Conservation (phyloP, 352 stramenopile species). For the Phytophthora vignae region DNA sequence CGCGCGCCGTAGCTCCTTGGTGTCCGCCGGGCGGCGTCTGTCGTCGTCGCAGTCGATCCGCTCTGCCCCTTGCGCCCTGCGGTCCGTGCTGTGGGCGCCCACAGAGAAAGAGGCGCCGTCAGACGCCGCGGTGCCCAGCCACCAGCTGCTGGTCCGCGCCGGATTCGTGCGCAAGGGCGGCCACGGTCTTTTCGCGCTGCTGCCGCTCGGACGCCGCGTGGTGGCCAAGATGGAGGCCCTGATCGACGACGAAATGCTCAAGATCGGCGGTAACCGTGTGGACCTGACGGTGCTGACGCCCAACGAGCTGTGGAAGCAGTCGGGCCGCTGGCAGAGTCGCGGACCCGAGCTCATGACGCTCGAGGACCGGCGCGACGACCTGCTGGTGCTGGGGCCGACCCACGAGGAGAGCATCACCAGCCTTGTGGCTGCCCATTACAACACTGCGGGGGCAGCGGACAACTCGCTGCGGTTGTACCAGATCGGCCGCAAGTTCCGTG, state of each 20-base stretch:
- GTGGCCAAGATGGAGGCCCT: constrained; percentile 81
- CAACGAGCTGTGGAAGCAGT: constrained; percentile 83
- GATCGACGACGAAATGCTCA: constrained; percentile 85
- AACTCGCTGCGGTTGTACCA: constrained; percentile 85
- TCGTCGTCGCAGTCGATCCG: constrained; percentile 26
- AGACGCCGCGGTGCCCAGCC: constrained; percentile 83
- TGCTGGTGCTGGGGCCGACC: constrained; percentile 78
- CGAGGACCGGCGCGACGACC: constrained; percentile 72
- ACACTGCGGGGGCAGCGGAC: constrained; percentile 34
- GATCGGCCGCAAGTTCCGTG: constrained; percentile 89
- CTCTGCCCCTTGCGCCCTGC: constrained; percentile 38
- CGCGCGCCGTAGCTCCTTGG: constrained; percentile 15
- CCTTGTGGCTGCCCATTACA: constrained; percentile 77
- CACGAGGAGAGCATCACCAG: constrained; percentile 89
- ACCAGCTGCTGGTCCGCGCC: constrained; percentile 85
- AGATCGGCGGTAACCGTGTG: constrained; percentile 86
- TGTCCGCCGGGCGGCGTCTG: constrained; percentile 6
- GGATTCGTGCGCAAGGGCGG: constrained; percentile 90
- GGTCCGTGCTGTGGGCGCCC: constrained; percentile 72
- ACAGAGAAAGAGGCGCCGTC: constrained; percentile 81
- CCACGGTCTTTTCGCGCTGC: constrained; percentile 80
- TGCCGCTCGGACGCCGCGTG: constrained; percentile 82
- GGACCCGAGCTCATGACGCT: constrained; percentile 88
- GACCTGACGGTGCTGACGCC: constrained; percentile 82
- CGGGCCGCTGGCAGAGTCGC: constrained; percentile 83